phyloP scores from a whole-genome alignment of 2,329 filamentous ascomycete species.

The Albophoma yamanashiensis region DNA sequence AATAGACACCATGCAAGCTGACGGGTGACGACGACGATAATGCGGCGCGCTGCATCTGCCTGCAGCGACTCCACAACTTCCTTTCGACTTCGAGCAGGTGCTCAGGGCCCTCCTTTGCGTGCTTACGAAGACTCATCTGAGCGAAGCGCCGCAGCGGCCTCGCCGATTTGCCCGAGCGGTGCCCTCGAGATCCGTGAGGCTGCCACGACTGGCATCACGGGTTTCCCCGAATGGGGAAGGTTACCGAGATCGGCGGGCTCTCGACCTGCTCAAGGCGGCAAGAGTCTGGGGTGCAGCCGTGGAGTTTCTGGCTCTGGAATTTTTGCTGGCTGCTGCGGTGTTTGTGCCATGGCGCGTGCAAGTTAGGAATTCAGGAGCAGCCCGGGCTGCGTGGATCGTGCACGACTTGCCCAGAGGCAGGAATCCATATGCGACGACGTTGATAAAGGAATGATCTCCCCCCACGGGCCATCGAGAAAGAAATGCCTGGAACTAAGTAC shows the following conservation, averaged over 20 bases:
- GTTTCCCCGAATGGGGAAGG: conserved; percentile 1
- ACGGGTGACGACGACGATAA: neutral
- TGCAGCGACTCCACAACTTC: neutral
- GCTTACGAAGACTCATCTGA: neutral
- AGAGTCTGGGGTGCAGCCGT: neutral
- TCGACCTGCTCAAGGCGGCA: conserved; percentile 1
- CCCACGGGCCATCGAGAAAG: neutral
- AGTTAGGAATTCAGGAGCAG: neutral
- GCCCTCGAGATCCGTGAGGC: neutral
- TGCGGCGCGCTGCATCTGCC: neutral
- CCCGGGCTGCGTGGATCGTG: neutral
- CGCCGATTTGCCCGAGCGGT: neutral
- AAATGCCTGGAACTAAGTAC: neutral
- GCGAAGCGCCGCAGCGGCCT: neutral
- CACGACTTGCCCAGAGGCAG: neutral
- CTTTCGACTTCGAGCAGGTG: neutral
- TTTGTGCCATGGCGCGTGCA: neutral
- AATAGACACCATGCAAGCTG: neutral
- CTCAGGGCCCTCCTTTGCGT: neutral
- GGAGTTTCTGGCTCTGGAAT: neutral
- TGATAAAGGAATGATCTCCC: neutral
- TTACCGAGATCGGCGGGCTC: neutral
- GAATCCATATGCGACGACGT: neutral
- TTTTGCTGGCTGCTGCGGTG: neutral
- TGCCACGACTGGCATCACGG: neutral